A percentile compares a stretch with the other conserved stretches of the same genome.
Conservation (phyloP, 1,139 yeast genomes). For the Pichia sp. region DNA sequence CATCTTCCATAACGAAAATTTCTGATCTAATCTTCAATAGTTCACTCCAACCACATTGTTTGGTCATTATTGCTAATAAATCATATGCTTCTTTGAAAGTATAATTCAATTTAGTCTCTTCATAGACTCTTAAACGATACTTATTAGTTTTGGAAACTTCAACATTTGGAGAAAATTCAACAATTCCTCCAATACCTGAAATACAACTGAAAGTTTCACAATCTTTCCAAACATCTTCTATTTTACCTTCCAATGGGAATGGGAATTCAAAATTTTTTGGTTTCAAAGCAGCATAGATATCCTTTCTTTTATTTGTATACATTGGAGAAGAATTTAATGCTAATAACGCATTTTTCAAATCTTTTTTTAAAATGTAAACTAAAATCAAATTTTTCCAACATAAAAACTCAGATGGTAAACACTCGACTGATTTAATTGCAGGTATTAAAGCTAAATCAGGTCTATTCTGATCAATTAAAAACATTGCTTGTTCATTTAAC, state of each 20-base stretch:
- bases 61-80: slow-evolving; percentile 52
- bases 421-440: slow-evolving; percentile 68
- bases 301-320: slow-evolving; percentile 67
- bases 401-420: slow-evolving; percentile 79
- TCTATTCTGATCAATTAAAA: slow-evolving; percentile 59
- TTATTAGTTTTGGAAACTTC: slow-evolving; percentile 57
- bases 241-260: slow-evolving; percentile 67
- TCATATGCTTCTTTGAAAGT: slow-evolving; percentile 79
- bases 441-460: slow-evolving; percentile 68
- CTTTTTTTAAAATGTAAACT: slow-evolving; percentile 63
- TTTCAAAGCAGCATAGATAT: slow-evolving; percentile 52
- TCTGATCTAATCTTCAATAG: slow-evolving; percentile 71
- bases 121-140: slow-evolving; percentile 55
- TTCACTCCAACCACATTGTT: slow-evolving; percentile 84
- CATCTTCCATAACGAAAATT: slow-evolving; percentile 94
- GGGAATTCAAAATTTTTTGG: slow-evolving; percentile 70
- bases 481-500: slow-evolving; percentile 61
- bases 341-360: slow-evolving; percentile 69
- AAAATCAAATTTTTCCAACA: slow-evolving; percentile 76
- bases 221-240: slow-evolving; percentile 47
- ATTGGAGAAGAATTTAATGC: slow-evolving; percentile 90
- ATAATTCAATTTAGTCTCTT: slow-evolving; percentile 69
- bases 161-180: slow-evolving; percentile 35
- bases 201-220: slow-evolving; percentile 39
- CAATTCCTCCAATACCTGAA: slow-evolving; percentile 50